Evolutionary conservation across 768 basidiomycete genomes (phyloP).

Genomic region (Termitomyces sp.): DNA sequence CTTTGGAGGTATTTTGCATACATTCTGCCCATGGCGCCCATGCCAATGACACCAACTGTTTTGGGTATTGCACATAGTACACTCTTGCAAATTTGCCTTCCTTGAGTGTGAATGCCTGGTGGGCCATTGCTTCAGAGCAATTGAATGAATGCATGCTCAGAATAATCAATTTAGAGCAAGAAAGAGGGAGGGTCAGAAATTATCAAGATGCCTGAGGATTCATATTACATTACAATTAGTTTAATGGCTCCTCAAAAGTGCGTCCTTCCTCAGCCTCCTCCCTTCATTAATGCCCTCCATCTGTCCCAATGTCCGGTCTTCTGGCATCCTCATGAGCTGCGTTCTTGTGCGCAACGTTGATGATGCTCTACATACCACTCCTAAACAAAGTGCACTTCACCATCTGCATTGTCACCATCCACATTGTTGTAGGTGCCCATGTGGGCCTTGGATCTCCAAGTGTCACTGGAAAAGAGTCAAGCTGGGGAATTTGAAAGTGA

Average conservation of each 20-base stretch:
- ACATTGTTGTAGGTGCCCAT: conserved; percentile 90
- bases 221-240: no score
- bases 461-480: conserved; percentile 91
- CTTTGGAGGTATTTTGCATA: conserved; percentile 81
- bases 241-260: conserved; percentile 8
- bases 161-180: no score
- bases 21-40: conserved; percentile 98
- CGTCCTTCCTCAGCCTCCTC: conserved; percentile 24
- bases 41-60: conserved; percentile 88
- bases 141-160: no score
- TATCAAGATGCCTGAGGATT: no score
- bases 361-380: conserved; percentile 86
- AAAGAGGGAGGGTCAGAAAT: no score
- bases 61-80: conserved; percentile 50
- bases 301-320: conserved; percentile 51
- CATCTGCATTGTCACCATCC: conserved; percentile 97
- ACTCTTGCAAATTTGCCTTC: no score
- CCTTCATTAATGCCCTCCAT: conserved; percentile 30
- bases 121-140: no score
- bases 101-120: no score
- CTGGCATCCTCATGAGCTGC: conserved; percentile 62
- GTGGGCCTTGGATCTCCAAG: conserved; percentile 82
- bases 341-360: conserved; percentile 63
- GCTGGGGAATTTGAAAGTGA: no score
- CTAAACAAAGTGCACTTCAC: conserved; percentile 92